Evolutionary conservation across 805 yeast genomes (phyloP).

Genomic region (Kluyveromyces starmeri): DNA sequence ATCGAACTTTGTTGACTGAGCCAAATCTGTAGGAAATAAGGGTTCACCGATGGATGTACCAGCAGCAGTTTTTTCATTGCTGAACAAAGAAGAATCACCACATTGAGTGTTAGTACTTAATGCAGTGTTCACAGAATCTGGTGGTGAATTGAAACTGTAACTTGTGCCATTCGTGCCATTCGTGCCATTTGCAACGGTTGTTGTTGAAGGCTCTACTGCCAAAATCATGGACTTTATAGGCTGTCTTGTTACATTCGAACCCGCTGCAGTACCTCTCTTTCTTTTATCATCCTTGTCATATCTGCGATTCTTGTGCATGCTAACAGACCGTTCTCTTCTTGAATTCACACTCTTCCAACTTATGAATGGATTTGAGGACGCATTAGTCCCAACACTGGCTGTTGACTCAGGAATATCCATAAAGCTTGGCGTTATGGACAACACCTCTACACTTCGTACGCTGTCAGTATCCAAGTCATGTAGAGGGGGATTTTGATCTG

Average conservation of each 20-base stretch:
- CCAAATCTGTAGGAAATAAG: slow-evolving; percentile 1
- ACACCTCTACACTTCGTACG: slow-evolving; percentile 30
- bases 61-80: background rate
- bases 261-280: background rate
- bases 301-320: slow-evolving; percentile 9
- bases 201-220: slow-evolving; percentile 1
- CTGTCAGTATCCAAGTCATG: slow-evolving; percentile 13
- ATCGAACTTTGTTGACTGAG: background rate
- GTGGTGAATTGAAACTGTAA: background rate
- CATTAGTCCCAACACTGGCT: slow-evolving; percentile 2
- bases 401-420: slow-evolving; percentile 29
- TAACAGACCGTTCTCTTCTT: slow-evolving; percentile 9
- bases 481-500: slow-evolving; percentile 1
- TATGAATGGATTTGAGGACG: slow-evolving; percentile 2
- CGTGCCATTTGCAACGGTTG: no score
- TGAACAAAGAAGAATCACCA: background rate
- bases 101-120: slow-evolving; percentile 2
- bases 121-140: slow-evolving; percentile 3
- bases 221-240: slow-evolving; percentile 3
- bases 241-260: background rate
- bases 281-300: slow-evolving; percentile 6
- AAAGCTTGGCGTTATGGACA: slow-evolving; percentile 34
- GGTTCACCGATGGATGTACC: slow-evolving; percentile 1
- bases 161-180: no score
- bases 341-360: slow-evolving; percentile 4